phyloP scores from a whole-genome alignment of 2,329 filamentous ascomycete species.

The Penicillium sp. region DNA sequence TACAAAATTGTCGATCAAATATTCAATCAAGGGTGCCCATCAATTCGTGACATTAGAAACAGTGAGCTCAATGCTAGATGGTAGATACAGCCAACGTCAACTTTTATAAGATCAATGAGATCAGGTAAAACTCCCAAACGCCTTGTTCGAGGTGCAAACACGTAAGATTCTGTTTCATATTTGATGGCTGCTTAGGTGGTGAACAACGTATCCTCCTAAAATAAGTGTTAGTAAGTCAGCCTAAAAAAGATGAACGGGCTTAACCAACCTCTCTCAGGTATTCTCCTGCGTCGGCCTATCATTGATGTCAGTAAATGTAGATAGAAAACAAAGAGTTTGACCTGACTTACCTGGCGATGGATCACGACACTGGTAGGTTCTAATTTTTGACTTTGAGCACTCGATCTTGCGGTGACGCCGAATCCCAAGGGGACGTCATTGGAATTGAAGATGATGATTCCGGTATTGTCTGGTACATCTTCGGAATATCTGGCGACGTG shows the following conservation, averaged over 20 bases:
- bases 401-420: slow-evolving; percentile 84
- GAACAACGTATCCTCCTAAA: slow-evolving; percentile 61
- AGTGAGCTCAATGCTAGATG: slow-evolving; percentile 1
- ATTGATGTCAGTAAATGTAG: neutral
- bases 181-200: slow-evolving; percentile 45
- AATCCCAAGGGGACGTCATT: slow-evolving; percentile 87
- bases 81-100: slow-evolving; percentile 2
- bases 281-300: slow-evolving; percentile 90
- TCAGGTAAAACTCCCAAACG: slow-evolving; percentile 30
- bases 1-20: slow-evolving; percentile 2
- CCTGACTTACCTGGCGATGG: neutral
- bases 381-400: slow-evolving; percentile 75
- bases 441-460: slow-evolving; percentile 87
- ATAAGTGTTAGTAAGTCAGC: slow-evolving; percentile 15
- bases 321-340: neutral
- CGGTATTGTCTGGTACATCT: slow-evolving; percentile 90
- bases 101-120: slow-evolving; percentile 11
- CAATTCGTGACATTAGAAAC: slow-evolving; percentile 7
- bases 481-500: slow-evolving; percentile 83
- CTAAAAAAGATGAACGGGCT: neutral
- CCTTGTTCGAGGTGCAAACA: slow-evolving; percentile 28
- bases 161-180: slow-evolving; percentile 18
- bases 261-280: slow-evolving; percentile 72
- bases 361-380: slow-evolving; percentile 88
- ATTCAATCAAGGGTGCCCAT: slow-evolving; percentile 6